Percentiles rank a stretch among this genome's conserved stretches.
phyloP scores from a whole-genome alignment of 2,329 filamentous ascomycete genomes.

The Aspergillus intermedius region DNA sequence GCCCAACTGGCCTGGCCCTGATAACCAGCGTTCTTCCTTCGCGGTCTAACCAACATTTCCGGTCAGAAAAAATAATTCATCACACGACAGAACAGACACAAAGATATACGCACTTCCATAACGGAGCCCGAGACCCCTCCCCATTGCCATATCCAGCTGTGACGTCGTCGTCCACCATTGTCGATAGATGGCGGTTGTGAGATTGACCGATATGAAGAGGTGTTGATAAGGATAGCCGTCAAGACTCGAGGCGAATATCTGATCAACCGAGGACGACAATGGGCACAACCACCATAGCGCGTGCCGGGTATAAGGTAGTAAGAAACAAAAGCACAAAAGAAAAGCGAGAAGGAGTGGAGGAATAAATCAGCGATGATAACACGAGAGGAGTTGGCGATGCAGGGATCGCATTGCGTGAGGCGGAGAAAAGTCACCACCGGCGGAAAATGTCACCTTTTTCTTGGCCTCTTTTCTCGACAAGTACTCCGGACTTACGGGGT shows the following conservation, averaged over 20 bases:
- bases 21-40: conserved; percentile 57
- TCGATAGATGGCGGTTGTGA: conserved; percentile 4
- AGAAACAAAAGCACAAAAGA: background rate
- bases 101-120: conserved; percentile 23
- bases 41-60: conserved; percentile 19
- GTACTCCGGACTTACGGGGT: background rate
- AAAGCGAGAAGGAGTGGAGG: background rate
- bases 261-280: conserved; percentile 9
- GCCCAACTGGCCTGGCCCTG: conserved; percentile 75
- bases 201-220: conserved; percentile 1
- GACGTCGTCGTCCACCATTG: conserved; percentile 29
- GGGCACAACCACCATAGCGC: conserved; percentile 11
- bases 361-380: background rate
- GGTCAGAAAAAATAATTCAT: conserved; percentile 2
- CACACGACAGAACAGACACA: background rate
- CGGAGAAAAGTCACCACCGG: conserved; percentile 2
- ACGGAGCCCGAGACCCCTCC: conserved; percentile 17
- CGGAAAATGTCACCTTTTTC: background rate
- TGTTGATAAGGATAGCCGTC: conserved; percentile 14
- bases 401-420: background rate
- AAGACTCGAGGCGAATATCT: conserved; percentile 8
- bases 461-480: background rate
- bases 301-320: background rate
- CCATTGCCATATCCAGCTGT: conserved; percentile 20
- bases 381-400: background rate